phyloP scores from a whole-genome alignment of 2,329 filamentous ascomycete species.

The Volutella citrinella region DNA sequence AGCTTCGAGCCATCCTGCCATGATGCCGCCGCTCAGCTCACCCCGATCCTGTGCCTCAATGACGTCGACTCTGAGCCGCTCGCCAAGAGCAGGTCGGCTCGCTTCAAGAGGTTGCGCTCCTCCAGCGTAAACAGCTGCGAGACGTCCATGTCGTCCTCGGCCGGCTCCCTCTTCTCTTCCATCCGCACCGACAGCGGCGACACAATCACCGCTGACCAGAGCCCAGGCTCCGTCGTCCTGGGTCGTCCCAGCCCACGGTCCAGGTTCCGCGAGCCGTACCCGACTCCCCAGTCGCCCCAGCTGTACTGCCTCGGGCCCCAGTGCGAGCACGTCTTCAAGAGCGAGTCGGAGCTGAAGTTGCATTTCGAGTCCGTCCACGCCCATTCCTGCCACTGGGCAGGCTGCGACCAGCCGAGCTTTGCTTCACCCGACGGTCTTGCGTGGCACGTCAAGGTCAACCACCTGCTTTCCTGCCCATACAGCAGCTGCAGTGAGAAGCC shows the following conservation, averaged over 20 bases:
- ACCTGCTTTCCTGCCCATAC: constrained; percentile 40
- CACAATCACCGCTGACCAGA: constrained; percentile 14
- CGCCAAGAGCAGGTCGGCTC: constrained; percentile 1
- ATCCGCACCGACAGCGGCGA: constrained; percentile 27
- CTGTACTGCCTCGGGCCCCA: constrained; percentile 26
- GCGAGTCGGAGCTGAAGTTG: constrained; percentile 19
- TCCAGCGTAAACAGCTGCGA: constrained; percentile 26
- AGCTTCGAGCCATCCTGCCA: neutral
- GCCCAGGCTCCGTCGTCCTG: too few relatives aligned
- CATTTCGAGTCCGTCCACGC: constrained; percentile 27
- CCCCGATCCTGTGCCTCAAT: constrained; percentile 3
- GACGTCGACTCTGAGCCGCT: constrained; percentile 8
- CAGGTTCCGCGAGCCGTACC: constrained; percentile 20
- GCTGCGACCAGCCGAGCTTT: constrained; percentile 35
- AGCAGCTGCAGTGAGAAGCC: constrained; percentile 35
- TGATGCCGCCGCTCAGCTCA: constrained; percentile 1
- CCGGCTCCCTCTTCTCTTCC: constrained; percentile 28
- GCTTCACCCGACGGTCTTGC: constrained; percentile 35
- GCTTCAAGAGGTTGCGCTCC: constrained; percentile 11
- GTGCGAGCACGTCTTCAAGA: constrained; percentile 23
- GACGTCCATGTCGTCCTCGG: constrained; percentile 25
- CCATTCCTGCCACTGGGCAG: constrained; percentile 39
- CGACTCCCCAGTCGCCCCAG: constrained; percentile 12
- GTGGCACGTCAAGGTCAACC: constrained; percentile 43
- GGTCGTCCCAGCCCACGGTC: constrained; percentile 17